A percentile compares a stretch with the other conserved stretches of the same genome.
Conservation (phyloP, 2,329 filamentous ascomycete species). For the Cladophialophora bantiana region DNA sequence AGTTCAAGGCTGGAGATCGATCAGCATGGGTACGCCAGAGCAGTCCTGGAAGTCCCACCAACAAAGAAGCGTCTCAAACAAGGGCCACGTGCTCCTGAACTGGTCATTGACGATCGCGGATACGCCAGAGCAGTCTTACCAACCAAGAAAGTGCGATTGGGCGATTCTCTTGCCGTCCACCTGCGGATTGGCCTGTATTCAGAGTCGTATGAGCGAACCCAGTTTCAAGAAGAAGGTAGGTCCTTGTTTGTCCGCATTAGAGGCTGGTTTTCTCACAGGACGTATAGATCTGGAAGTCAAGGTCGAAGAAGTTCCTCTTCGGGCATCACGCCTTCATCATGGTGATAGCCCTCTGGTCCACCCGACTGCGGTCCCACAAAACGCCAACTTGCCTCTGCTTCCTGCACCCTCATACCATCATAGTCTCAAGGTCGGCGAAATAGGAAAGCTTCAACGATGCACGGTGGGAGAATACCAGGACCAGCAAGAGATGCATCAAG, state of each 20-base stretch:
- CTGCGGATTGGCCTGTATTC: constrained; percentile 14
- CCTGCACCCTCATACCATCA: not conserved
- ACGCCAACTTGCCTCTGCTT: not conserved
- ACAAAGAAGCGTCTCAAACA: not conserved
- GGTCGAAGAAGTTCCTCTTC: not conserved
- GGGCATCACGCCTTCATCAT: not conserved
- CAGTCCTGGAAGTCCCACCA: not conserved
- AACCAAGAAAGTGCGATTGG: not conserved
- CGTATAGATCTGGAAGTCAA: constrained; percentile 1
- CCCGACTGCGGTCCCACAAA: not conserved
- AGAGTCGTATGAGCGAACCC: constrained; percentile 26
- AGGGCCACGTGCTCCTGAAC: not conserved
- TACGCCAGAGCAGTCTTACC: constrained; percentile 6
- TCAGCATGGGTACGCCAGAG: constrained; percentile 2
- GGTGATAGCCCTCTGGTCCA: not conserved
- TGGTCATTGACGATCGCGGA: constrained; percentile 4
- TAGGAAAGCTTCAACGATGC: not conserved
- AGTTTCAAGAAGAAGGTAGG: constrained; percentile 17
- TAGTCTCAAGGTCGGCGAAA: not conserved
- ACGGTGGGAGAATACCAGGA: not conserved
- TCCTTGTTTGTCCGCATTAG: not conserved
- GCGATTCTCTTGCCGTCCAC: constrained; percentile 2
- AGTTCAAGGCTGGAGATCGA: constrained; percentile 5
- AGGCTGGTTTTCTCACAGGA: not conserved
- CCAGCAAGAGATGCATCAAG: not conserved